These are phyloP conservation scores for Metschnikowia dekortorum DNA, from an alignment of 805 yeast species.

Conservation along the genomic window DNA sequence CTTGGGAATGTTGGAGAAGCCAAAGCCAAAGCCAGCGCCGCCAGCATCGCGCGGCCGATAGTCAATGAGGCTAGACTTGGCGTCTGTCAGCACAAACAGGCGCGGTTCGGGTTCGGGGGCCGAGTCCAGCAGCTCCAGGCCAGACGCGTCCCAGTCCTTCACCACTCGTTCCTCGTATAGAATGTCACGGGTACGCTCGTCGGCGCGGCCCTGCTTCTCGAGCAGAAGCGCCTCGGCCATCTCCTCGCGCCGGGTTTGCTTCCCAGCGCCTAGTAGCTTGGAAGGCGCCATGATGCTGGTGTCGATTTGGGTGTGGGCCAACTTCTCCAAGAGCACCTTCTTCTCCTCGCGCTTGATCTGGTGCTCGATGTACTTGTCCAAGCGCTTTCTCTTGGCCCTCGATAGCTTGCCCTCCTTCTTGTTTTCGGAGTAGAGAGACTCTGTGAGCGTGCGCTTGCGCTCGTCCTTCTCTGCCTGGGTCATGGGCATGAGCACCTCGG, in stretches of 20 bases:
- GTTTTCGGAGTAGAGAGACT: conserved; percentile 53
- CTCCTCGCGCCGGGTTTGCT: conserved; percentile 61
- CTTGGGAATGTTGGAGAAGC: conserved; percentile 53
- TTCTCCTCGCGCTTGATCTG: conserved; percentile 87
- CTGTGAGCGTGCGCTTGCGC: conserved; percentile 60
- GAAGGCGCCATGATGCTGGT: conserved; percentile 66
- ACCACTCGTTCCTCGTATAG: conserved; percentile 66
- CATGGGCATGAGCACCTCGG: conserved; percentile 59
- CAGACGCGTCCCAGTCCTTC: conserved; percentile 48
- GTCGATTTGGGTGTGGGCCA: conserved; percentile 66
- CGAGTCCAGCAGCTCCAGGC: conserved; percentile 6
- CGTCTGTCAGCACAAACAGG: not conserved
- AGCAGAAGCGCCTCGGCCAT: conserved; percentile 70
- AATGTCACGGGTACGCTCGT: conserved; percentile 55
- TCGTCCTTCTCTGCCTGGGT: conserved; percentile 58
- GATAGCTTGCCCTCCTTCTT: conserved; percentile 62
- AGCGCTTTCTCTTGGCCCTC: conserved; percentile 64
- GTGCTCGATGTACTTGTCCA: conserved; percentile 90
- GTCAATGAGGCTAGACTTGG: conserved; percentile 54
- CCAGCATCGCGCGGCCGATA: conserved; percentile 60
- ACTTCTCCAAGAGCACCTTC: conserved; percentile 66
- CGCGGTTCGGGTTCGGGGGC: not conserved
- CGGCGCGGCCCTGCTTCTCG: conserved; percentile 69
- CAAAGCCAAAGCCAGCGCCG: conserved; percentile 67
- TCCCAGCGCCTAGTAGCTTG: conserved; percentile 73